phyloP scores from a whole-genome alignment of 2,329 filamentous ascomycete species.

The Setomelanomma holmii region DNA sequence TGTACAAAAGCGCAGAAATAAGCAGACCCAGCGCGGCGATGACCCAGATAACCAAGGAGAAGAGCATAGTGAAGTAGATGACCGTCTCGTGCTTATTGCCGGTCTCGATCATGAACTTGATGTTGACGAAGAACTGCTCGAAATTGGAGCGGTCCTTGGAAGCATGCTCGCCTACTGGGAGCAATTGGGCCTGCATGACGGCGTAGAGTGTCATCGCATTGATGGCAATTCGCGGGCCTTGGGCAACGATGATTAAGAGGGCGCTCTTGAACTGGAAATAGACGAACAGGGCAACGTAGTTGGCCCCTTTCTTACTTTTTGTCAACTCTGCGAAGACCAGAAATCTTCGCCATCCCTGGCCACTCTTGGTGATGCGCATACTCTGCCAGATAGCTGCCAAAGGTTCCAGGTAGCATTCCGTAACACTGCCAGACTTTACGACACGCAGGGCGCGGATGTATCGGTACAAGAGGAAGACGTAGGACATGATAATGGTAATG shows the following conservation, averaged over 20 bases:
- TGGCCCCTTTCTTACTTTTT: conserved; percentile 87
- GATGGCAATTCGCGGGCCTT: conserved; percentile 88
- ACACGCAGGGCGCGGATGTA: conserved; percentile 80
- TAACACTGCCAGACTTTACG: conserved; percentile 83
- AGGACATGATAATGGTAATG: conserved; percentile 88
- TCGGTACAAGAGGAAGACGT: conserved; percentile 80
- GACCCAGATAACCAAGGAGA: conserved; percentile 88
- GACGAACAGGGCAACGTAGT: conserved; percentile 89
- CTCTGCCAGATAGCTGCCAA: conserved; percentile 86
- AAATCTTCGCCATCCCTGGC: conserved; percentile 85
- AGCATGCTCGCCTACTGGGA: conserved; percentile 64
- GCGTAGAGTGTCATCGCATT: conserved; percentile 90
- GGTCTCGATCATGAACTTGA: conserved; percentile 73
- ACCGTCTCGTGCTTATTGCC: conserved; percentile 77
- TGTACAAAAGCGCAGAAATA: conserved; percentile 78
- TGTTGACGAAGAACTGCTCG: conserved; percentile 81
- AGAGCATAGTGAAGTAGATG: conserved; percentile 89
- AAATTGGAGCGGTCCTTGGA: conserved; percentile 68
- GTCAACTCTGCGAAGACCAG: conserved; percentile 91
- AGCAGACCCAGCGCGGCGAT: conserved; percentile 77
- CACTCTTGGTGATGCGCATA: conserved; percentile 71
- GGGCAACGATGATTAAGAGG: conserved; percentile 87
- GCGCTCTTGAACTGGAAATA: conserved; percentile 84
- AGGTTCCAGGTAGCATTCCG: conserved; percentile 89
- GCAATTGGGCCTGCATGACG: conserved; percentile 77